Evolutionary conservation across 139 green algal genomes (phyloP).

Genomic region (Pseudopediastrum boryanum): DNA sequence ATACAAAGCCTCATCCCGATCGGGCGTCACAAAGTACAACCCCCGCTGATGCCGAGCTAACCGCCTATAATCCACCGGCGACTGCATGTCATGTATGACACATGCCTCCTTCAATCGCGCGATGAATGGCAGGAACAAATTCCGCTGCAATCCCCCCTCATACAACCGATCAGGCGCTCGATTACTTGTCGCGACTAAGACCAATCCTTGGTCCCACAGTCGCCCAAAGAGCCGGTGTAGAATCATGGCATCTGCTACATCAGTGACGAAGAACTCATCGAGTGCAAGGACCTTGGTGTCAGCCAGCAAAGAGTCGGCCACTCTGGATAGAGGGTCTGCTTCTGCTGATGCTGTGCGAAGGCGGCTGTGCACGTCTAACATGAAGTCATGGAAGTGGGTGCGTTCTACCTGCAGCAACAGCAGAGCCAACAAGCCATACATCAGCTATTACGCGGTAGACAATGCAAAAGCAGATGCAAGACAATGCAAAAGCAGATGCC

Average conservation of each 20-base stretch:
- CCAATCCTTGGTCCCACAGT: slow-evolving; percentile 79
- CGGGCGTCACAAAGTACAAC: slow-evolving; percentile 77
- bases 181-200: slow-evolving; percentile 91
- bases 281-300: slow-evolving; percentile 83
- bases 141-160: slow-evolving; percentile 90
- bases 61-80: slow-evolving; percentile 83
- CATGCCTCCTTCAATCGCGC: slow-evolving; percentile 80
- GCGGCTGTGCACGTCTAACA: slow-evolving; percentile 91
- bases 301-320: slow-evolving; percentile 69
- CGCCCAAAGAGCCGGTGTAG: slow-evolving; percentile 86
- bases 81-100: slow-evolving; percentile 89
- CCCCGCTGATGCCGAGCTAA: slow-evolving; percentile 77
- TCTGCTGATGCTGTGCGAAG: slow-evolving; percentile 50
- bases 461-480: background rate
- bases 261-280: slow-evolving; percentile 97
- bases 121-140: slow-evolving; percentile 98
- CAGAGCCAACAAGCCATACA: background rate
- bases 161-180: slow-evolving; percentile 89
- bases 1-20: slow-evolving; percentile 22
- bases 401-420: slow-evolving; percentile 64
- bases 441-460: background rate
- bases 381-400: slow-evolving; percentile 98
- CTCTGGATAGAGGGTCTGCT: slow-evolving; percentile 73
- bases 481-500: background rate
- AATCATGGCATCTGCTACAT: slow-evolving; percentile 96